These are phyloP conservation scores for Ganoderma boninense DNA, from an alignment of 1,284 basidiomycete species.

Conservation along the genomic window DNA sequence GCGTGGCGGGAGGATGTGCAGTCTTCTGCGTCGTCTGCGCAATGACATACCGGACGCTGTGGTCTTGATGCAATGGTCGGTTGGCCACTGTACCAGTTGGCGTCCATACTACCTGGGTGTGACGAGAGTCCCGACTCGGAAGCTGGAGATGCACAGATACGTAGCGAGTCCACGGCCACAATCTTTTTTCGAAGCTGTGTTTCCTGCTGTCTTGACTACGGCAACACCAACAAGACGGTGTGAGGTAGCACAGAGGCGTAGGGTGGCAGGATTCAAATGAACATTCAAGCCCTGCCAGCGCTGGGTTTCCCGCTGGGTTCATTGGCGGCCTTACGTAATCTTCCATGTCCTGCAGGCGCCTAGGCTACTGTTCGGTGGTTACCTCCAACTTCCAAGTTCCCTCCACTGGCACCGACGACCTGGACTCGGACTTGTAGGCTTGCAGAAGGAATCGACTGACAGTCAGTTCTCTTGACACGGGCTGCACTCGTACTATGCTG, in stretches of 20 bases:
- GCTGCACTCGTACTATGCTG: slow-evolving; percentile 6
- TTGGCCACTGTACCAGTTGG: no score
- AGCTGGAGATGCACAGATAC: no score
- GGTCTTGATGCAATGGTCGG: no score
- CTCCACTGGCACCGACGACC: neutral
- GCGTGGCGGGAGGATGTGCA: neutral
- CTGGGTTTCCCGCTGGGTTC: no score
- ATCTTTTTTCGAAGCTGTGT: slow-evolving; percentile 41
- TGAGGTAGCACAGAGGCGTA: neutral
- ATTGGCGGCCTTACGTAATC: no score
- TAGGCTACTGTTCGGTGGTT: neutral
- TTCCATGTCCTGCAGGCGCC: no score
- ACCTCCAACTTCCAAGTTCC: neutral
- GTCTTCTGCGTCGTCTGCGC: neutral
- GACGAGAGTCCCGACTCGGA: no score
- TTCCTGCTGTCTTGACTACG: slow-evolving; percentile 32
- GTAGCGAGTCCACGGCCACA: slow-evolving; percentile 28
- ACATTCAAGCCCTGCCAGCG: no score
- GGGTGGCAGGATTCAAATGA: neutral
- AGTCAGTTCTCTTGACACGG: neutral
- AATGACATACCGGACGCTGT: neutral
- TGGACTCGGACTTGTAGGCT: neutral
- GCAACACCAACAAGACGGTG: neutral
- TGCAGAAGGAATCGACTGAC: slow-evolving; percentile 1
- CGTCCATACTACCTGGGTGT: no score